Base-by-base conservation (phyloP, 441 rosid genomes). In the Pelargonium myrrhifolium region DNA sequence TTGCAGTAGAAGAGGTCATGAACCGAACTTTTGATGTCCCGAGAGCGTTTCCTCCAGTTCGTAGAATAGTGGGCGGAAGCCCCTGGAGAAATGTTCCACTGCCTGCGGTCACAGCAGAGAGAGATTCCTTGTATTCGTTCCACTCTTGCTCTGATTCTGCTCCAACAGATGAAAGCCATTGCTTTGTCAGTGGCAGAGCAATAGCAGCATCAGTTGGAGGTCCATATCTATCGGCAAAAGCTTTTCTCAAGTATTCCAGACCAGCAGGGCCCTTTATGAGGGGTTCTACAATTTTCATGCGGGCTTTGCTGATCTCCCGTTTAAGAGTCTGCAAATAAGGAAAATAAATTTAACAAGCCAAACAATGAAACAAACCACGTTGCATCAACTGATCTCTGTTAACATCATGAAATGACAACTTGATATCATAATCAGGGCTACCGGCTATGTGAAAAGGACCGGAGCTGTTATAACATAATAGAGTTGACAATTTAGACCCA, bases 231-330 rank as follows among this genome's bases (percentile, higher is more conserved):
- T 80, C 81, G 35, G 82, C 71, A 71, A 94, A 94, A 65, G 90
- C 89, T 72, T 81, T 82, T 68, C 77, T 75, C 24, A 94, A 85
- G 80, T 91, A 94, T 70, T 88, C 96, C 60, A 81, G 77, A 56
- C 96, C 96, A 74, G 92, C 90, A 72, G 87, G 89, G 2, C 97
- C 99, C 81, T 84, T 84, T 75, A 94, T 62, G 74, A 88, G 73
- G 39, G 96, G 89, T 77, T 87, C 92, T 90, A 89, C 82, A 66
- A 91, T 70, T 71, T 76, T 80, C 70, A 89, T 75, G 9, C 89
- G 97, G 45, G 91, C 92, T 72, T 75, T 79, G 75, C 93, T 84
- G 51, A 91, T 89, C 81, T 89, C 97, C 68, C 68, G 81, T 76
- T 87, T 89, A 20, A 94, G 80, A 69, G 76, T 83, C 99, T 94